phyloP scores from a whole-genome alignment of 331 rosid genomes.

The Telfairia occidentalis region DNA sequence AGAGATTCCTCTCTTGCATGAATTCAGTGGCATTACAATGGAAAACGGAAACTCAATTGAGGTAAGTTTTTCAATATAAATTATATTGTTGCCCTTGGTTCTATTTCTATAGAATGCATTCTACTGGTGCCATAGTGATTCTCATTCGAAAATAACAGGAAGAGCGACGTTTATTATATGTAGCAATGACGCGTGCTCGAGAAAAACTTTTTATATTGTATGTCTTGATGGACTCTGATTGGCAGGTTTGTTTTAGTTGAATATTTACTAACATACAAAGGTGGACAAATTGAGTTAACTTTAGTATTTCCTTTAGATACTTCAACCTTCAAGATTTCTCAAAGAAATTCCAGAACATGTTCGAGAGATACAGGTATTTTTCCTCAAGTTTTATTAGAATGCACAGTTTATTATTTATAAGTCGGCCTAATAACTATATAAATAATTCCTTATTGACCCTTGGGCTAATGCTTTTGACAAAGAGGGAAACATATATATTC shows the following conservation, averaged over 20 bases:
- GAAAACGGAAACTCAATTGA: conserved; percentile 59
- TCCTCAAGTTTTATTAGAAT: not conserved
- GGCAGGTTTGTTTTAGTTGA: conserved; percentile 55
- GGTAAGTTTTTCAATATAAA: conserved; percentile 30
- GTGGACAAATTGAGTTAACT: not conserved
- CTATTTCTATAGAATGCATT: not conserved
- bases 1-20: conserved; percentile 82
- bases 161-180: conserved; percentile 81
- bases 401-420: not conserved
- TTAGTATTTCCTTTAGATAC: conserved; percentile 39
- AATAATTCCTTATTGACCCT: not conserved
- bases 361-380: conserved; percentile 64
- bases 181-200: conserved; percentile 97
- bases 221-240: conserved; percentile 64
- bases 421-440: not conserved
- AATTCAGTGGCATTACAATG: conserved; percentile 45
- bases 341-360: conserved; percentile 81
- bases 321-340: conserved; percentile 84
- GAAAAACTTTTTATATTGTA: conserved; percentile 52
- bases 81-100: not conserved
- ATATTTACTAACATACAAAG: not conserved
- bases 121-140: conserved; percentile 8
- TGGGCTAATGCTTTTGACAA: not conserved
- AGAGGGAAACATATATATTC: not conserved
- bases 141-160: conserved; percentile 38